These are phyloP conservation scores for Schoenoplectus tabernaemontani DNA, from an alignment of 202 grass and related monocot genomes.

Conservation along the genomic window DNA sequence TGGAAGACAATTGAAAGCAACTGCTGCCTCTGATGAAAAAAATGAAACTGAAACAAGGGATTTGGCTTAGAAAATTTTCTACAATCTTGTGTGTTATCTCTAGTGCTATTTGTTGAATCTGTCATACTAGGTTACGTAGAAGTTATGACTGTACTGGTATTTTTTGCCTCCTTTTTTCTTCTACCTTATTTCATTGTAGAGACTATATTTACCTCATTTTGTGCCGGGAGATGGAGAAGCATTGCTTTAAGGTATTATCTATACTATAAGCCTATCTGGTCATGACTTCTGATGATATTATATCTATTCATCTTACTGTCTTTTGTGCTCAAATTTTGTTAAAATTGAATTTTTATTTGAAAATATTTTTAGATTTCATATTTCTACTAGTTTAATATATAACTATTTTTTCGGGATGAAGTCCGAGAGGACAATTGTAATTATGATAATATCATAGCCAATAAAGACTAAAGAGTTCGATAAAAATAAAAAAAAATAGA, in stretches of 20 bases:
- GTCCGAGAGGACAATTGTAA: no score
- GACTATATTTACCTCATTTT: conserved; percentile 6
- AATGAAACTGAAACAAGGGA: background rate
- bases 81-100: background rate
- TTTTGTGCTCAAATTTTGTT: background rate
- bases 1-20: conserved; percentile 40
- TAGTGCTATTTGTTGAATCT: background rate
- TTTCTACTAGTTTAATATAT: no score
- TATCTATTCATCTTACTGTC: background rate
- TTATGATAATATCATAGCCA: no score
- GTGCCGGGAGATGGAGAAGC: background rate
- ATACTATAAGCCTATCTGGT: background rate
- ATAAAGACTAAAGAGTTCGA: no score
- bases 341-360: no score
- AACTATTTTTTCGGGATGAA: no score
- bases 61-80: background rate
- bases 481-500: no score
- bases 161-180: background rate
- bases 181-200: background rate
- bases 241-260: background rate
- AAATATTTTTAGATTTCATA: no score
- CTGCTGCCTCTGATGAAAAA: background rate
- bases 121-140: conserved; percentile 3
- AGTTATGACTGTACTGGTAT: background rate
- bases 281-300: background rate